Percentiles rank a stretch among this genome's conserved stretches.
Conservation (phyloP, 169 alveolate species). For the Cryptosporidium bovis region DNA sequence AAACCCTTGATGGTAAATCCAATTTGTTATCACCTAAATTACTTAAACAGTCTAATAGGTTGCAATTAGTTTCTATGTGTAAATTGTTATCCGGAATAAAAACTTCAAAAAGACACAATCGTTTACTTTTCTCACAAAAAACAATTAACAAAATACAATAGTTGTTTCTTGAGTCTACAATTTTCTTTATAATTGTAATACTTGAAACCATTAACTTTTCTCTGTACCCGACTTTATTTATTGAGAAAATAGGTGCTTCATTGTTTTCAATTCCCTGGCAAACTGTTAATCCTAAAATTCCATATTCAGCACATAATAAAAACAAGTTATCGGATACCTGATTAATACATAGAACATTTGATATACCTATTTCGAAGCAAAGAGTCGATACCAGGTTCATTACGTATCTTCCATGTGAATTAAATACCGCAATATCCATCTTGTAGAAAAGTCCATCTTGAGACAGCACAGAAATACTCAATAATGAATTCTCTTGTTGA, state of each 20-base stretch:
- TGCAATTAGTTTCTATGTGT: neutral
- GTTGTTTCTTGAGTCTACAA: neutral
- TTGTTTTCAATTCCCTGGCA: neutral
- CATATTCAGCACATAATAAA: constrained; percentile 5
- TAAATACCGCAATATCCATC: constrained; percentile 2
- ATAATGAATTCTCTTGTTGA: constrained; percentile 12
- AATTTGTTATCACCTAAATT: neutral
- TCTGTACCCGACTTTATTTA: neutral
- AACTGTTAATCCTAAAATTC: constrained; percentile 1
- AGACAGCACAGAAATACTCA: constrained; percentile 23
- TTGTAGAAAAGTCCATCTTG: constrained; percentile 20
- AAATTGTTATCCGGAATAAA: neutral
- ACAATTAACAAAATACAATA: constrained; percentile 8
- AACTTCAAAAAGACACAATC: constrained; percentile 7
- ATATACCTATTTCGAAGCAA: neutral
- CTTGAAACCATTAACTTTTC: neutral
- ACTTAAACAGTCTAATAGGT: neutral
- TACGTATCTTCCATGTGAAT: neutral
- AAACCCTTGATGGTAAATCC: neutral
- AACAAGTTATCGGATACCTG: constrained; percentile 2
- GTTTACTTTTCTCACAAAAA: constrained; percentile 7
- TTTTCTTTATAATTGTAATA: constrained; percentile 5
- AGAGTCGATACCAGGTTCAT: neutral
- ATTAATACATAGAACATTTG: constrained; percentile 14
- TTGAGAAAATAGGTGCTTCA: constrained; percentile 13